Percentiles rank a stretch among this genome's conserved stretches.
phyloP scores from a whole-genome alignment of 805 yeast species.

The Candida xiaguanensis region DNA sequence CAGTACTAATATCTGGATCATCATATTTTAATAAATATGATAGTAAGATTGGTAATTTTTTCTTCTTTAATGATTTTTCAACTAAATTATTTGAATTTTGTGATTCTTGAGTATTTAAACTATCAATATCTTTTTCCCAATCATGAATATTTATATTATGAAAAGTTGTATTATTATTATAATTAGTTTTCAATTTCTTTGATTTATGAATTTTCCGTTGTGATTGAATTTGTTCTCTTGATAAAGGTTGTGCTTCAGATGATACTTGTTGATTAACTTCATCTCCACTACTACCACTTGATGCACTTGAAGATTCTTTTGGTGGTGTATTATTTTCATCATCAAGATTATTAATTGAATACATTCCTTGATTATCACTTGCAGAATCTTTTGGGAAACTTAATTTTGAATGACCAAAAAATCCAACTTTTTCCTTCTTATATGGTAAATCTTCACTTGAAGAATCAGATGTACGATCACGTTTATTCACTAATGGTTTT shows the following conservation, averaged over 20 bases:
- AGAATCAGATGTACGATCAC: constrained; percentile 7
- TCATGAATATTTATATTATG: not conserved
- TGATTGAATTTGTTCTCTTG: constrained; percentile 2
- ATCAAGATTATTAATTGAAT: constrained; percentile 1
- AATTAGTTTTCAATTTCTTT: not conserved
- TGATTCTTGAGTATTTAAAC: constrained; percentile 2
- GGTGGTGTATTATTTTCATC: constrained; percentile 3
- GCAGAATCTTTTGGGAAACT: constrained; percentile 8
- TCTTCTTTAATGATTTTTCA: constrained; percentile 24
- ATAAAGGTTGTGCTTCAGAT: constrained; percentile 4
- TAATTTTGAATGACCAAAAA: constrained; percentile 7
- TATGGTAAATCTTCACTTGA: constrained; percentile 6
- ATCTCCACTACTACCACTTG: constrained; percentile 7
- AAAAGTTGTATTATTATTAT: not conserved
- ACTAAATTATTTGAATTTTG: constrained; percentile 10
- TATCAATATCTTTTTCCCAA: constrained; percentile 9
- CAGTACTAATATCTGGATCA: constrained; percentile 16
- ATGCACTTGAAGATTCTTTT: constrained; percentile 7
- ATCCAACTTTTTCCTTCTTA: constrained; percentile 8
- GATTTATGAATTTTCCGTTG: constrained; percentile 3
- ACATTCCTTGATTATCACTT: constrained; percentile 8
- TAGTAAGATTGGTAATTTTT: constrained; percentile 25
- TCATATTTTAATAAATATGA: constrained; percentile 10
- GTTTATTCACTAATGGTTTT: not conserved
- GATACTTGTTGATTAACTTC: constrained; percentile 6